phyloP scores from a whole-genome alignment of 2,329 filamentous ascomycete genomes.

The Xylaria sp. region DNA sequence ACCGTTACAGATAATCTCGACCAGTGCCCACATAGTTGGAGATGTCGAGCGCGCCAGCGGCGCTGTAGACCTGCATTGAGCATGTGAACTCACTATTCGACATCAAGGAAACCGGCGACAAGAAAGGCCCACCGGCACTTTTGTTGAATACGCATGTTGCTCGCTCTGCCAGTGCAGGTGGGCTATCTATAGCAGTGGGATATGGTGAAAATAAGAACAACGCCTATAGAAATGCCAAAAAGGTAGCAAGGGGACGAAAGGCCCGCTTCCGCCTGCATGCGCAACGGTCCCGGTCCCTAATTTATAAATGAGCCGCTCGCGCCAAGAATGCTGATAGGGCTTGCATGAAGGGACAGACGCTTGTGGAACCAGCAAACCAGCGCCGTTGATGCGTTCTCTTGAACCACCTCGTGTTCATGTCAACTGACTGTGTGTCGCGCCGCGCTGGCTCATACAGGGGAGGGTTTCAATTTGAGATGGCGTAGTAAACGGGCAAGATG shows the following conservation, averaged over 20 bases:
- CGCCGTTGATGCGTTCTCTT: background rate
- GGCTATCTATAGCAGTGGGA: background rate
- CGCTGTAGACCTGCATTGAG: background rate
- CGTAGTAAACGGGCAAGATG: background rate
- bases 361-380: background rate
- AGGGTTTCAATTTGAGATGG: slow-evolving; percentile 1
- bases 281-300: slow-evolving; percentile 11
- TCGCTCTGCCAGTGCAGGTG: background rate
- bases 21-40: background rate
- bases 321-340: slow-evolving; percentile 9
- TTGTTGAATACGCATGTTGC: background rate
- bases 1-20: slow-evolving; percentile 4
- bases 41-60: background rate
- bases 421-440: background rate
- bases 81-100: background rate
- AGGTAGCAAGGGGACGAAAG: slow-evolving; percentile 3
- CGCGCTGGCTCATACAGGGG: background rate
- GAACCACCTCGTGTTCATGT: background rate
- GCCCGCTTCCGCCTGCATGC: slow-evolving; percentile 7
- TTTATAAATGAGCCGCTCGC: slow-evolving; percentile 6
- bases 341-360: slow-evolving; percentile 6
- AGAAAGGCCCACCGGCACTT: background rate
- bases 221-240: background rate
- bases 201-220: background rate
- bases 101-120: slow-evolving; percentile 4